Base-by-base conservation (phyloP, 345 rosid species). In the Populus euphratica region DNA sequence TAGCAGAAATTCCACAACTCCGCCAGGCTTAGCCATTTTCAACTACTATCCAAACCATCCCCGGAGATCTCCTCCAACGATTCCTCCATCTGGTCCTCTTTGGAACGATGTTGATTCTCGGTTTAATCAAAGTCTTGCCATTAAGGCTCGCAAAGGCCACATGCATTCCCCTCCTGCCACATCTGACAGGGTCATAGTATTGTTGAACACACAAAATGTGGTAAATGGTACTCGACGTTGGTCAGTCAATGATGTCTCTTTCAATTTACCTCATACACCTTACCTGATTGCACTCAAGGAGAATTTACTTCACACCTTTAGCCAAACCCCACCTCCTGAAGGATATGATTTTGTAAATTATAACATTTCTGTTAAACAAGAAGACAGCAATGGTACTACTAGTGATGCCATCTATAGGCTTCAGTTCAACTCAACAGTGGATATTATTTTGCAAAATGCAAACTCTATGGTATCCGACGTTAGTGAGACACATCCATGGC, bases 401-500 rank as follows among this genome's bases (percentile, higher is more conserved):
- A 70, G 89, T 29, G 82, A 81, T 50, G 82, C 86, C 1, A 75
- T 92, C 35, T 91, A 94, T 70, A 71, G 86, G 54, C 76, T 92
- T 5, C 23, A 75, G 21, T 92, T 90, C 81, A 86, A 85, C 54
- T 23, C 90, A 2, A 89, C 88, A 3, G 91, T 94, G 54, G 98
- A 94, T 72, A 74, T 94, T 14, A 65, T 94, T 56, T 70, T 92
- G 36, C 97, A 90, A 68, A 94, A 94, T 78, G 93, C 97, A 0
- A 89, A 88, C 77, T 78, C 90, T 0, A 70, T 87, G 92, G 62
- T 0, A 0, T 0, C 0, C 2, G 76, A 73, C 21, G 83, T 74
- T 25, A 91, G 96, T 38, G 97, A 88, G 85, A 94, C 97, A 2
- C 98, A 94, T 73, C 89, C 96, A 0, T 85, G 96, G 98, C 98